Base-by-base conservation (phyloP, 2,329 filamentous ascomycete species). In the Aspergillus pseudoviridinutans region DNA sequence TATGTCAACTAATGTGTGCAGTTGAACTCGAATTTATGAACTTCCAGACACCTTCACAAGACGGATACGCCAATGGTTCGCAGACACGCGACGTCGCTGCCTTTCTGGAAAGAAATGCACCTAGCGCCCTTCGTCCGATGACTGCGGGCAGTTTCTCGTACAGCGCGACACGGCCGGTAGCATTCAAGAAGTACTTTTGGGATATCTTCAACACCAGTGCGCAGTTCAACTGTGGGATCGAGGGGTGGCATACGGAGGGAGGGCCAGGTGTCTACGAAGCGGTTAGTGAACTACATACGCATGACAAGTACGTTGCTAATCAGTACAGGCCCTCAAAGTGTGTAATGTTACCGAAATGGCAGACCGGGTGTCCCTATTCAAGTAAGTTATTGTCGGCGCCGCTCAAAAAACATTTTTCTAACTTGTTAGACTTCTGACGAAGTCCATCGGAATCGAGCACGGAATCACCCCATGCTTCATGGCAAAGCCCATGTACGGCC, bases 381-480 rank as follows among this genome's bases (percentile, higher is more conserved):
- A 97, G 81, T 87, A 59, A 60, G 77, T 69, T 25, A 3, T 8
- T 12, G 9, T 41, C 5, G 4, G 6, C 35, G 3, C 7, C 12
- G 8, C 25, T 9, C 5, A 20, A 32, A 29, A 57, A 4, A 2
- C 32, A 35, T 35, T 4, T 35, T 17, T 5, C 32, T 62, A 58
- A 62, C 52, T 20, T 47, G 9, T 22, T 57, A 85, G 82, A 68
- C 89, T 95, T 66, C 85, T 89, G 17, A 91, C 96, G 61, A 96
- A 96, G 77, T 92, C 90, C 6, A 84, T 96, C 35, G 90, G 90
- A 27, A 87, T 86, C 56, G 88, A 90, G 68, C 89, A 91, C 72
- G 90, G 90, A 64, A 93, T 97, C 69, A 96, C 91, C 0, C 93
- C 93, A 0, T 96, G 91, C 77, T 97, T 97, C 80, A 97, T 97